Evolutionary conservation across 169 alveolate species (phyloP).

Genomic region (Eimeria praecox): DNA sequence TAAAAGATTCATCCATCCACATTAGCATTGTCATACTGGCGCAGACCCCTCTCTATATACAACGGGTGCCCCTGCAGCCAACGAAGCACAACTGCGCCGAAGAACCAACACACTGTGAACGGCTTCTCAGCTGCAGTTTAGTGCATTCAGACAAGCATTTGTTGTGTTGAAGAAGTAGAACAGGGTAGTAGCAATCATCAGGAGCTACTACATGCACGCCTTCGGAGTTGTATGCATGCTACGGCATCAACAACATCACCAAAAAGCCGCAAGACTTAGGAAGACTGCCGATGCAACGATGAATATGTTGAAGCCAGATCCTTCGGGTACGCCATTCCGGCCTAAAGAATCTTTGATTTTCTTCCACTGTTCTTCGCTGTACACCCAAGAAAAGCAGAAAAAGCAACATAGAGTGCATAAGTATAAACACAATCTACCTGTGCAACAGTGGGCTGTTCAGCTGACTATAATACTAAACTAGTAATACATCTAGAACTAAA

Average conservation of each 20-base stretch:
- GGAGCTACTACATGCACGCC: background rate
- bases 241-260: background rate
- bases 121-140: background rate
- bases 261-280: background rate
- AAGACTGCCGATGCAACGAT: background rate
- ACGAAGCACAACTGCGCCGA: background rate
- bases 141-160: background rate
- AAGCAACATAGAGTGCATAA: background rate
- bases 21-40: background rate
- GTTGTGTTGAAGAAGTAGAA: background rate
- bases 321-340: background rate
- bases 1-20: too few relatives aligned
- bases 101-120: background rate
- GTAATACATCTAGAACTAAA: background rate
- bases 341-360: background rate
- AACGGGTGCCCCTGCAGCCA: background rate
- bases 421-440: too few relatives aligned
- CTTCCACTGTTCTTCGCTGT: conserved; percentile 23
- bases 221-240: background rate
- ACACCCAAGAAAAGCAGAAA: background rate
- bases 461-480: too few relatives aligned
- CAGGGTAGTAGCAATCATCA: background rate
- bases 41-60: background rate
- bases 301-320: background rate
- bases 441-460: background rate